A percentile compares a stretch with the other conserved stretches of the same genome.
Conservation (phyloP, 2,329 filamentous ascomycete species). For the Leptographium radiaticola region DNA sequence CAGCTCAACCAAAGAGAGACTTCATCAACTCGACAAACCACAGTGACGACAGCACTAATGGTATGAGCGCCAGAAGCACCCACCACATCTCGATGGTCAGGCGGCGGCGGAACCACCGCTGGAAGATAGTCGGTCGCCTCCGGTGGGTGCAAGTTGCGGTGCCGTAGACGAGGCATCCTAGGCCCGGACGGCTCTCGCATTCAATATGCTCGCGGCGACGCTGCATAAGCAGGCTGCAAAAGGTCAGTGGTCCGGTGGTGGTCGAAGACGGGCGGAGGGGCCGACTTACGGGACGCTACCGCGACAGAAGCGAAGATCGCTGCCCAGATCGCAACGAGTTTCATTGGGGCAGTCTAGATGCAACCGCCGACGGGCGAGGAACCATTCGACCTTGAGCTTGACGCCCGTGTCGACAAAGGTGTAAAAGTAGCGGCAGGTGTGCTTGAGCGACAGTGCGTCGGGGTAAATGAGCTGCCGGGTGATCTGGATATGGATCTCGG, state of each 20-base stretch:
- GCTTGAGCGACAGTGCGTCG: slow-evolving; percentile 58
- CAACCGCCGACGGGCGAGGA: slow-evolving; percentile 47
- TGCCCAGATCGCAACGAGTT: slow-evolving; percentile 41
- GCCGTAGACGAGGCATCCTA: slow-evolving; percentile 42
- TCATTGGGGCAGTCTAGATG: slow-evolving; percentile 54
- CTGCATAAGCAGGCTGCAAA: slow-evolving; percentile 40
- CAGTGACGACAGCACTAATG: slow-evolving; percentile 25
- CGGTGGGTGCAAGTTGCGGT: slow-evolving; percentile 34
- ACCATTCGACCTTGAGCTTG: slow-evolving; percentile 54
- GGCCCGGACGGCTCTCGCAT: slow-evolving; percentile 42
- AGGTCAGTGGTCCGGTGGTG: not conserved
- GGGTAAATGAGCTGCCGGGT: slow-evolving; percentile 50
- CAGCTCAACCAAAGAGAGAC: not conserved
- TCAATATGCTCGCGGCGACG: slow-evolving; percentile 46
- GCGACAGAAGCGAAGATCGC: slow-evolving; percentile 46
- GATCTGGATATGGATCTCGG: slow-evolving; percentile 55
- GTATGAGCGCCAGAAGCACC: slow-evolving; percentile 29
- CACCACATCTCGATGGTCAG: slow-evolving; percentile 36
- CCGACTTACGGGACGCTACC: slow-evolving; percentile 42
- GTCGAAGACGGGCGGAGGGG: not conserved
- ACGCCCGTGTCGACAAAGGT: slow-evolving; percentile 52
- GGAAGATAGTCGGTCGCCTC: slow-evolving; percentile 30
- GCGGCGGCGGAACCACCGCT: slow-evolving; percentile 29
- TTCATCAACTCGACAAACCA: slow-evolving; percentile 18
- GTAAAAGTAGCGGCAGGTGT: slow-evolving; percentile 51